Evolutionary conservation across 2,329 filamentous ascomycete species (phyloP).

Genomic region (Aspergillus caelatus): DNA sequence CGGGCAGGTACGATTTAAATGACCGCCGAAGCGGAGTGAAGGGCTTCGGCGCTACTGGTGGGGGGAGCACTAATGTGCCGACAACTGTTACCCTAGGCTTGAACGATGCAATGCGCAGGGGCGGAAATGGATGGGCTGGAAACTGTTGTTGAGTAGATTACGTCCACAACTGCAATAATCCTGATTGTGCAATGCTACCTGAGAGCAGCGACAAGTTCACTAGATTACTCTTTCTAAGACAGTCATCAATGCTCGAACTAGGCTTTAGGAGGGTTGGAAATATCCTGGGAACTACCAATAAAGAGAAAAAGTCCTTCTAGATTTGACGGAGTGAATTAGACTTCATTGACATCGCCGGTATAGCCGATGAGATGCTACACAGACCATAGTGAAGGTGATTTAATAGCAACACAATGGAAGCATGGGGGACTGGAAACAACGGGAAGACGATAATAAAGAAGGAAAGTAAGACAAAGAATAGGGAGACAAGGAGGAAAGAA

Average conservation of each 20-base stretch:
- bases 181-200: not conserved
- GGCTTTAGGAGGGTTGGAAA: too few relatives aligned
- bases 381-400: not conserved
- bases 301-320: not conserved
- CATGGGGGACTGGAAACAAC: not conserved
- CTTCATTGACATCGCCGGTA: not conserved
- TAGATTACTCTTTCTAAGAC: not conserved
- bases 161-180: not conserved
- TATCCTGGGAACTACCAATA: not conserved
- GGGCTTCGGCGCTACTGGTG: slow-evolving; percentile 51
- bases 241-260: not conserved
- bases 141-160: slow-evolving; percentile 38
- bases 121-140: slow-evolving; percentile 38
- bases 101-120: slow-evolving; percentile 51
- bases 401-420: not conserved
- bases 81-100: slow-evolving; percentile 49
- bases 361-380: not conserved
- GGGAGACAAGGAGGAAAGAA: slow-evolving; percentile 3
- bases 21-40: slow-evolving; percentile 92
- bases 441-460: not conserved
- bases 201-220: not conserved
- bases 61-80: slow-evolving; percentile 36
- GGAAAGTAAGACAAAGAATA: slow-evolving; percentile 1
- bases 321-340: not conserved
- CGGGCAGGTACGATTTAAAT: slow-evolving; percentile 90